Evolutionary conservation across 352 stramenopile species (phyloP).

Genomic region (Pythium oligandrum): DNA sequence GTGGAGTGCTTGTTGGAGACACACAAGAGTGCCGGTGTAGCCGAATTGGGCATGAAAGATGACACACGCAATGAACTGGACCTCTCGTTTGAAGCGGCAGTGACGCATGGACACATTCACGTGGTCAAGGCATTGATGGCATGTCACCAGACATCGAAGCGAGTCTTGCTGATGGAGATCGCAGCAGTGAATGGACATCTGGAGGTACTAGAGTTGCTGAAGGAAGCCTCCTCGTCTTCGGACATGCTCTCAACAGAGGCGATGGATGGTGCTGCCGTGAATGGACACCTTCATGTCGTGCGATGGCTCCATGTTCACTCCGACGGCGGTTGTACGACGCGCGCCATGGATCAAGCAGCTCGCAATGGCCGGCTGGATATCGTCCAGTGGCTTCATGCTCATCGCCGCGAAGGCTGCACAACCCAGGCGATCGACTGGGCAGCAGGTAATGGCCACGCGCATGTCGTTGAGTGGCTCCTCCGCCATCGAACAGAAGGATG

Average conservation of each 20-base stretch:
- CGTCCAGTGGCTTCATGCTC: constrained; percentile 1
- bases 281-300: too few species aligned
- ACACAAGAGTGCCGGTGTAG: background rate
- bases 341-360: constrained; percentile 1
- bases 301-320: too few species aligned
- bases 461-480: constrained; percentile 12
- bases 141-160: constrained; percentile 5
- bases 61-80: constrained; percentile 2
- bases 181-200: constrained; percentile 5
- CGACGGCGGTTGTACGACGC: background rate
- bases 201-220: too few species aligned
- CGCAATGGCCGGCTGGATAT: constrained; percentile 1
- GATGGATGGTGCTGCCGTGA: too few species aligned
- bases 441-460: background rate
- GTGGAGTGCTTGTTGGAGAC: constrained; percentile 6
- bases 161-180: constrained; percentile 10
- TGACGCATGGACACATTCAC: constrained; percentile 3
- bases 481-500: constrained; percentile 10
- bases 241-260: too few species aligned
- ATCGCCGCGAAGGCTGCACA: constrained; percentile 4
- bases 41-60: background rate
- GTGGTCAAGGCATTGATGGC: constrained; percentile 5
- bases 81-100: constrained; percentile 3
- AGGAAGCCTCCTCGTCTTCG: too few species aligned
- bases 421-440: background rate